phyloP scores from a whole-genome alignment of 2,329 filamentous ascomycete species.

The Aspergillus piperis region DNA sequence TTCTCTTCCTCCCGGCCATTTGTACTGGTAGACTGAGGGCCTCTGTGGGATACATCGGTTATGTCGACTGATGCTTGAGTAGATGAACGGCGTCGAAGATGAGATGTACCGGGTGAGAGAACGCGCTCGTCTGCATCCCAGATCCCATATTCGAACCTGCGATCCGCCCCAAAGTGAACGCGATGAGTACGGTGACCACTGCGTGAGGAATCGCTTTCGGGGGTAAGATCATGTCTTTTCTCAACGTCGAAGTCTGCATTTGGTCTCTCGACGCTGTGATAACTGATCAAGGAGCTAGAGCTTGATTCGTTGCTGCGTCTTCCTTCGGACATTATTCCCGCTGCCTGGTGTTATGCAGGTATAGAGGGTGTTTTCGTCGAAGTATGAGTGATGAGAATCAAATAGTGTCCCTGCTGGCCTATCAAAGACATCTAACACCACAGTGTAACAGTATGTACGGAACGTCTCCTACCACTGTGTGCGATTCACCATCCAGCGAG shows the following conservation, averaged over 20 bases:
- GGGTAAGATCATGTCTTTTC: not conserved
- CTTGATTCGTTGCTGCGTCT: not conserved
- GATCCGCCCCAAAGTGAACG: constrained; percentile 3
- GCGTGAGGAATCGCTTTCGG: not conserved
- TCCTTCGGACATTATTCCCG: not conserved
- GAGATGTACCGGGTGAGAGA: not conserved
- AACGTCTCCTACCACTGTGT: not conserved
- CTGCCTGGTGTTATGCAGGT: not conserved
- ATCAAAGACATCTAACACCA: not conserved
- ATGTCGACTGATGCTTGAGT: not conserved
- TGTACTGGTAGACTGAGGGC: not conserved
- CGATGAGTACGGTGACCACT: not conserved
- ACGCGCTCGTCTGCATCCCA: not conserved
- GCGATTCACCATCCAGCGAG: not conserved
- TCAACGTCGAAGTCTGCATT: not conserved
- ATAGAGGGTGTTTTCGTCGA: not conserved
- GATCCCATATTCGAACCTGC: not conserved
- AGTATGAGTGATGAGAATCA: not conserved
- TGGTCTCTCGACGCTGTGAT: constrained; percentile 1
- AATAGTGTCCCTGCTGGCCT: not conserved
- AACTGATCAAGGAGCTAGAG: not conserved
- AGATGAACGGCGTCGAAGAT: constrained; percentile 1
- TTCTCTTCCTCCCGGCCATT: not conserved
- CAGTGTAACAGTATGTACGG: not conserved
- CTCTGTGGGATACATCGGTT: not conserved